Conservation (phyloP, 805 yeast species). For the Ogataea nitratoaversa region DNA sequence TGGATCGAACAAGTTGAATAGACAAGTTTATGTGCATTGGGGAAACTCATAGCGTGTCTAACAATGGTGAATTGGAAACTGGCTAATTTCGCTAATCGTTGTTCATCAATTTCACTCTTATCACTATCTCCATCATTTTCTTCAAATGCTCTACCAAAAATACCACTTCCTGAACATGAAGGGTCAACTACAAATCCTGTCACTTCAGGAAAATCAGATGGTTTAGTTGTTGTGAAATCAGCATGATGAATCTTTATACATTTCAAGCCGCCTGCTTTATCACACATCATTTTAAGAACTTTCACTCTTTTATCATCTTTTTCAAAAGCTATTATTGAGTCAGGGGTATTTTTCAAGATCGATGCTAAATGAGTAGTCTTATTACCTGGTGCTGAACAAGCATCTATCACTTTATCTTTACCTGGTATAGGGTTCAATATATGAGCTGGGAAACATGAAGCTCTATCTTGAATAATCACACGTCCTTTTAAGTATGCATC, state of each 20-base stretch:
- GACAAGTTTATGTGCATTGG: constrained; percentile 70
- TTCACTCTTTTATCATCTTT: constrained; percentile 71
- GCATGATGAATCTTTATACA: constrained; percentile 40
- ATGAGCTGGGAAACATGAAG: constrained; percentile 93
- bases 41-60: constrained; percentile 82
- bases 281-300: constrained; percentile 71
- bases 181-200: constrained; percentile 92
- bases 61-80: constrained; percentile 86
- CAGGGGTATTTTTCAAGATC: constrained; percentile 37
- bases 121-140: constrained; percentile 46
- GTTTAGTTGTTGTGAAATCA: constrained; percentile 62
- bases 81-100: constrained; percentile 67
- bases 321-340: constrained; percentile 78
- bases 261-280: constrained; percentile 60
- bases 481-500: constrained; percentile 70
- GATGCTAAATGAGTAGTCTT: constrained; percentile 92
- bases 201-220: constrained; percentile 56
- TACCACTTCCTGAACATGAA: constrained; percentile 96
- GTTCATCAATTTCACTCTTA: constrained; percentile 37
- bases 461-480: constrained; percentile 90
- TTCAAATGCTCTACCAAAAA: constrained; percentile 80
- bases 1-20: constrained; percentile 96
- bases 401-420: constrained; percentile 66
- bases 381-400: constrained; percentile 98
- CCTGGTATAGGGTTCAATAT: constrained; percentile 64